Percentiles rank a stretch among this genome's conserved stretches.
phyloP scores from a whole-genome alignment of 768 basidiomycete species.

The Lactifluus pinguis region DNA sequence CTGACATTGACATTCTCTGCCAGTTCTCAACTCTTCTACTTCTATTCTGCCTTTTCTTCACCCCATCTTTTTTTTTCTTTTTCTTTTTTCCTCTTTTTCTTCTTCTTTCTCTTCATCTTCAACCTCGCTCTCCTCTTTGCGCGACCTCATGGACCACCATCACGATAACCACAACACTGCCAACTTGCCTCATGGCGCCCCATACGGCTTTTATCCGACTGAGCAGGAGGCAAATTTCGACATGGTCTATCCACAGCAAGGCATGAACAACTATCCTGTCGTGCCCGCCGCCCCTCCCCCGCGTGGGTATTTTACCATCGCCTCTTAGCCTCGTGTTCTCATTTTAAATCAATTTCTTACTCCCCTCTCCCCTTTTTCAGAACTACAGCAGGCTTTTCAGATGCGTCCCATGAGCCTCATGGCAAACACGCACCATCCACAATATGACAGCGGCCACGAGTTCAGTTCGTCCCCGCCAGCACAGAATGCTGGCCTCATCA shows the following conservation, averaged over 20 bases:
- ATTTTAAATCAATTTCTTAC: slow-evolving; percentile 36
- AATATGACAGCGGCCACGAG: slow-evolving; percentile 41
- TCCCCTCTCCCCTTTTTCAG: slow-evolving; percentile 45
- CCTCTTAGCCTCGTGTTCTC: slow-evolving; percentile 47
- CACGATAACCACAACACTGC: slow-evolving; percentile 22
- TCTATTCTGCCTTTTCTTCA: slow-evolving; percentile 25
- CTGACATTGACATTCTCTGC: too few relatives aligned
- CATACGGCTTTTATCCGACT: slow-evolving; percentile 29
- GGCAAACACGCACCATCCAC: slow-evolving; percentile 58
- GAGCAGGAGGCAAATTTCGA: slow-evolving; percentile 27
- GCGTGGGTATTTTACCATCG: slow-evolving; percentile 52
- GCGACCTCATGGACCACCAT: slow-evolving; percentile 26
- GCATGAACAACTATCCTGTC: slow-evolving; percentile 44
- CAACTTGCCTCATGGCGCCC: slow-evolving; percentile 23
- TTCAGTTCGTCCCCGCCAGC: slow-evolving; percentile 32
- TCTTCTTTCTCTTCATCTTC: slow-evolving; percentile 24
- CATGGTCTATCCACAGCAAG: slow-evolving; percentile 38
- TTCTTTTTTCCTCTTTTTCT: slow-evolving; percentile 26
- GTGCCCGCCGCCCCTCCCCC: slow-evolving; percentile 48
- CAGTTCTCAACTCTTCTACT: neutral
- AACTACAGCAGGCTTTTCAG: slow-evolving; percentile 58
- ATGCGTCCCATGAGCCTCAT: slow-evolving; percentile 52
- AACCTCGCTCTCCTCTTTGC: slow-evolving; percentile 18
- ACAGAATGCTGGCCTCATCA: slow-evolving; percentile 17
- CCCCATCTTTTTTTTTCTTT: slow-evolving; percentile 20